Base-by-base conservation (phyloP, 2,329 filamentous ascomycete genomes). In the Lasiodiplodia gonubiensis region DNA sequence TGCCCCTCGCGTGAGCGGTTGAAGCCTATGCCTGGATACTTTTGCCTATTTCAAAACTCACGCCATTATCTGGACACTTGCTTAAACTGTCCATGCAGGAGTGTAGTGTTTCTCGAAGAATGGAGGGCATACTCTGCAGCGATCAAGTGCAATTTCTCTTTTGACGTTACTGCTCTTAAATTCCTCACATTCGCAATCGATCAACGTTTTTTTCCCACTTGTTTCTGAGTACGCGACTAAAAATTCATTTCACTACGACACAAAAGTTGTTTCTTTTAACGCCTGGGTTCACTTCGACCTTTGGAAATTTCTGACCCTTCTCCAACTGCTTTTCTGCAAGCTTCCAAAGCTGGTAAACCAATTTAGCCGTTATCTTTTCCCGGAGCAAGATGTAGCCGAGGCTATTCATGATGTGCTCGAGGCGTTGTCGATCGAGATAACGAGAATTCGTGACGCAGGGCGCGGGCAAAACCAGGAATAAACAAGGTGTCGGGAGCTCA, bases 401-500 rank as follows among this genome's bases (percentile, higher is more conserved):
- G 57, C 86, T 87, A 3, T 78, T 77, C 92, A 98, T 93, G 68
- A 99, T 92, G 4, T 85, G 83, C 8, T 86, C 79, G 25, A 99
- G 79, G 63, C 87, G 86, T 21, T 83, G 77, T 70, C 94, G 89
- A 66, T 92, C 90, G 75, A 97, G 87, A 76, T 99, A 99, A 61
- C 95, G 88, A 18, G 94, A 97, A 76, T 99, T 99, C 25, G 87
- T 86, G 60, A 98, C 85, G 74, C 95, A 99, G 23, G 94, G 91
- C 37, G 92, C 88, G 2, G 95, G 95, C 2, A 99, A 82, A 11
- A 99, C 95, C 35, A 99, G 82, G 77, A 99, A 99, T 10, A 99
- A 80, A 51, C 86, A 88, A 1, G 92, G 92, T 55, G 91, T 86
- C 60, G 79, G 76, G 25, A 54, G 69, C 66, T 66, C 66, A 23